phyloP scores from a whole-genome alignment of 495 filamentous ascomycete species.

The Penicilliopsis zonata region DNA sequence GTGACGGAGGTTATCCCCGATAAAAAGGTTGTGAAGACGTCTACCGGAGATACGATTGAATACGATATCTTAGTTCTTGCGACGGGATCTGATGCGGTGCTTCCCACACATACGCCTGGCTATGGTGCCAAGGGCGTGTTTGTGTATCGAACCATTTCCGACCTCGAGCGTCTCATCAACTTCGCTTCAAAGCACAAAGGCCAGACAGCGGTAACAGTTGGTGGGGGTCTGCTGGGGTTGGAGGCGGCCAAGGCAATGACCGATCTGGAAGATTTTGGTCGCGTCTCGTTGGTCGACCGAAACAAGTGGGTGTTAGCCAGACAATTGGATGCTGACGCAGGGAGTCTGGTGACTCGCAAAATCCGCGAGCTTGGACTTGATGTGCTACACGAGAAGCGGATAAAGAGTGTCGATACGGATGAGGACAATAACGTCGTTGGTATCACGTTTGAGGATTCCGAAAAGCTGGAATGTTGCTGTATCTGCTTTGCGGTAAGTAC shows the following conservation, averaged over 20 bases:
- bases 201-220: conserved; percentile 65
- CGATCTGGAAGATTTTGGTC: conserved; percentile 66
- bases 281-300: conserved; percentile 77
- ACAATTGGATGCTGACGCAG: conserved; percentile 80
- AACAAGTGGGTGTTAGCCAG: conserved; percentile 82
- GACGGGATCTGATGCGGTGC: conserved; percentile 81
- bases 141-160: conserved; percentile 85
- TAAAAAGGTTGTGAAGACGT: conserved; percentile 57
- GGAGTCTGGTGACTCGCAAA: conserved; percentile 73
- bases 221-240: conserved; percentile 81
- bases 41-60: conserved; percentile 53
- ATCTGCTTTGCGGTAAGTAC: conserved; percentile 72
- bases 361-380: conserved; percentile 73
- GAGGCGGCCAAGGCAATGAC: conserved; percentile 96
- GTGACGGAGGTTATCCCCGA: conserved; percentile 59
- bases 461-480: conserved; percentile 68
- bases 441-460: conserved; percentile 75
- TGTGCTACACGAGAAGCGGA: conserved; percentile 67
- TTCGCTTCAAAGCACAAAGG: conserved; percentile 58
- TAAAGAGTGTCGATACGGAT: conserved; percentile 59
- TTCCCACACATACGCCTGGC: conserved; percentile 71
- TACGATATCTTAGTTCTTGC: conserved; percentile 88
- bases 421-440: conserved; percentile 58
- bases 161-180: conserved; percentile 69
- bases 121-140: conserved; percentile 82